Evolutionary conservation across 768 basidiomycete species (phyloP), one percentile per base, ranked within the genome.

Genomic region (Agrocybe pediades): DNA sequence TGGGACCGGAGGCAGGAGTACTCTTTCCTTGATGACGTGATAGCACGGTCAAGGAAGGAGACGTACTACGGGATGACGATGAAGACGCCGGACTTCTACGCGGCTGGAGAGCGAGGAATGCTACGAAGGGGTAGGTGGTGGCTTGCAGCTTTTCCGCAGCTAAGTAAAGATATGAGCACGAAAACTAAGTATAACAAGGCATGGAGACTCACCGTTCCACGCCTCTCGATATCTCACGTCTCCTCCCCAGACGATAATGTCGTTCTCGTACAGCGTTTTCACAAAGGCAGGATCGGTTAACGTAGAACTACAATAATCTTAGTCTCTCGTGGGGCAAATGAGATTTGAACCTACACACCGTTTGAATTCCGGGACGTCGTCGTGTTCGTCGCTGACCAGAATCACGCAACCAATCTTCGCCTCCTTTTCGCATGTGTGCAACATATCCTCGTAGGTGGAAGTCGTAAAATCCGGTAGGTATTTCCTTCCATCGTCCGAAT

Each of bases 111-210:
- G 95, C 87, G 44, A 97, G 68, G 69, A 98, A 99, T 1, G 92
- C 91, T 44, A 99, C 78, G 56, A 95, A 95, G 0, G 96, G 97
- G 63, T 90, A 97, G 0, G 95, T 93, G 1, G 95, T 94, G 2
- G 88, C 87, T 64, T 91, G 86, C 0, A 98, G 74, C 27, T 56
- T 56, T 47, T 56, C 50, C 16, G 55, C 26, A 19, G 55, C 55
- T 56, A 21, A 33, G 30, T 17, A 11, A 6, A 17, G n/a, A 15
- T 17, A 15, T 27, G 24, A 53, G 43, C 8, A 24, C 74, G 19
- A n/a, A 19, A 9, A 17, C 16, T 25, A 24, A 6, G 47, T 16
- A 27, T n/a, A n/a, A n/a, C n/a, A 6, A 39, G 8, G 26, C 23
- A 26, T 24, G 24, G 17, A 29, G n/a, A 58, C 72, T 47, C 46